A percentile compares a stretch with the other conserved stretches of the same genome.
Conservation (phyloP, 805 yeast genomes). For the Metschnikowia similis region DNA sequence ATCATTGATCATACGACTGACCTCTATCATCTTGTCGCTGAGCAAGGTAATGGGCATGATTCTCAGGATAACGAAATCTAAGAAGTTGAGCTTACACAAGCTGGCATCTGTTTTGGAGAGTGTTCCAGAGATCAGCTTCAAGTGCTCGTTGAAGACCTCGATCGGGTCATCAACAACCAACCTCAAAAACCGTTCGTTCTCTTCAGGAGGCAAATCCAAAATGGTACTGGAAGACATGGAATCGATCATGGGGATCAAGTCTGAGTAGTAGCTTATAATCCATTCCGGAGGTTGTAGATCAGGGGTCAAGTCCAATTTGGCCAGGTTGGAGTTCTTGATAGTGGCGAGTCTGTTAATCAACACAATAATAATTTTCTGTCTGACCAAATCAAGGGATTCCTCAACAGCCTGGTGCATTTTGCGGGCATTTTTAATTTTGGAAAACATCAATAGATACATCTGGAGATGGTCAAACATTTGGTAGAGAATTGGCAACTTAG, state of each 20-base stretch:
- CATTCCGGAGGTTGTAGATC: conserved; percentile 83
- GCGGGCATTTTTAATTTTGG: conserved; percentile 30
- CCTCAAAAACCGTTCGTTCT: conserved; percentile 33
- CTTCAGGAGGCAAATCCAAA: conserved; percentile 36
- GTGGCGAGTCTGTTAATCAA: conserved; percentile 30
- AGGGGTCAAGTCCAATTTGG: conserved; percentile 39
- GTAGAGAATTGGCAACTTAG: conserved; percentile 49
- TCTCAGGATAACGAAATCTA: conserved; percentile 54
- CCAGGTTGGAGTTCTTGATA: conserved; percentile 32
- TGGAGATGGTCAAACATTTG: conserved; percentile 60
- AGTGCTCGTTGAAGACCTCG: conserved; percentile 33
- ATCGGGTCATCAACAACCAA: conserved; percentile 47
- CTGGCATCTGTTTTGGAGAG: conserved; percentile 30
- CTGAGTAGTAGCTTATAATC: conserved; percentile 62
- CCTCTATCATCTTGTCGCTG: conserved; percentile 30
- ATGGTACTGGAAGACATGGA: conserved; percentile 30
- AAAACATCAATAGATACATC: conserved; percentile 67
- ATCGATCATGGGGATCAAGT: conserved; percentile 56
- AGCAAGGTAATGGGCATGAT: conserved; percentile 45
- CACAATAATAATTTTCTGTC: conserved; percentile 24
- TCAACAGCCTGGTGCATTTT: conserved; percentile 22
- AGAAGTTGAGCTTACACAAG: conserved; percentile 53
- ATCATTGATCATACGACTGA: conserved; percentile 31
- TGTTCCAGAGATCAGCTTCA: conserved; percentile 23
- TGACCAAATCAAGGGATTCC: conserved; percentile 23